Base-by-base conservation (phyloP, 2,329 filamentous ascomycete species). In the Mariannaea sp. region DNA sequence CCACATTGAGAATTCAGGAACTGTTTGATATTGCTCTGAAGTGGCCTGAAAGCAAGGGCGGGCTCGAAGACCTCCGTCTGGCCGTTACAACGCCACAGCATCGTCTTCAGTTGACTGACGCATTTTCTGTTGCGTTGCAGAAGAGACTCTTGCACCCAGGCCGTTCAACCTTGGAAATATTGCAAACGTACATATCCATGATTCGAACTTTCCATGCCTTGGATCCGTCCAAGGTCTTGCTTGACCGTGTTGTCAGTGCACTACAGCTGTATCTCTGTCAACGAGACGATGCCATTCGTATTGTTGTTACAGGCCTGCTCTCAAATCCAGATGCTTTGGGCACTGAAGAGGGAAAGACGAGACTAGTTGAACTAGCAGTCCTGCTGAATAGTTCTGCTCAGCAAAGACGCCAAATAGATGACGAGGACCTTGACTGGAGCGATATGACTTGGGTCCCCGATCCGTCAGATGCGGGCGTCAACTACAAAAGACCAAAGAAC, bases 381-480 rank as follows among this genome's bases (percentile, higher is more conserved):
- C 76, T 91, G 33, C 80, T 92, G 42, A 80, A 82, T 30, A 82
- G 86, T 56, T 79, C 83, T 0, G 74, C 82, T 8, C 80, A 84
- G 55, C 77, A 80, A 12, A 75, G 77, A 7, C 73, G 74, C 30
- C 78, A 80, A 16, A 73, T 77, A 7, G 82, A 86, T 20, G 84
- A 85, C 57, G 85, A 88, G 51, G 89, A 90, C 46, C 79, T 94
- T 13, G 90, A 95, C 70, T 97, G 90, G 88, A 83, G 91, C 66
- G 92, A 99, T 70, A 89, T 96, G 86, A 83, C 86, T 7, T 99
- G 94, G 94, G 80, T 91, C 29, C 94, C 94, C 1, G 90, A 96
- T 65, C 94, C 94, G 0, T 86, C 95, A 32, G 94, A 99, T 68
- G 94, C 94, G 1, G 92, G 91, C 8, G 88, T 91, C 41, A 90